Base-by-base conservation (phyloP, 2,329 filamentous ascomycete genomes). In the Chrysoporthe deuterocubensis region DNA sequence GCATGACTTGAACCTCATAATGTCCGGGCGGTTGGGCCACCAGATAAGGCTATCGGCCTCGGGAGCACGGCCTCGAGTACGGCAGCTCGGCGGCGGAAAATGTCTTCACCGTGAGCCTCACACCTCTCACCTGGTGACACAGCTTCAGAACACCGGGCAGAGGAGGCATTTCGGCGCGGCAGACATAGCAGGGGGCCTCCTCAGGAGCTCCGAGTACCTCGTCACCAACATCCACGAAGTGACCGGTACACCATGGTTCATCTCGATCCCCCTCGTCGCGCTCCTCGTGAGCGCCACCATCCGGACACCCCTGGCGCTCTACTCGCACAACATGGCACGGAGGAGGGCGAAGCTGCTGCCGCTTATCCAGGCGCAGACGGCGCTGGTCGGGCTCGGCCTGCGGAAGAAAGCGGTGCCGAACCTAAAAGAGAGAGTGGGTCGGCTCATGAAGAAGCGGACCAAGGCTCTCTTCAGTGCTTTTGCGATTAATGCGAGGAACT, bases 181-280 rank as follows among this genome's bases (percentile, higher is more conserved):
- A 58, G 71, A 76, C 50, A 68, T 74, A 42, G 68, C 79, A 26
- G 74, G 73, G 9, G 52, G 72, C 4, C 68, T 77, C 50, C 74
- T 85, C 64, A 73, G 80, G 37, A 71, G 75, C 61, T 78, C 83
- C 3, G 81, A 84, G 43, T 75, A 81, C 63, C 72, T 79, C 68
- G 79, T 88, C 62, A 74, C 80, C 46, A 76, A 76, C 58, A 64
- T 84, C 11, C 85, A 89, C 72, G 67, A 69, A 34, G 52, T 73
- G 60, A 78, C 79, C 34, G 80, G 81, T 48, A 73, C 83, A 1
- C 85, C 85, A 1, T 89, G 86, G 86, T 87, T 79, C 71, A 71
- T 87, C 43, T 79, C 81, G 40, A 85, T 89, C 59, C 85, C 86
- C 4, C 77, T 85, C n/a, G 76, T 85, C 16, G 84, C 84, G 7